Conservation (phyloP, 495 filamentous ascomycete genomes). For the Articulospora tetracladia region DNA sequence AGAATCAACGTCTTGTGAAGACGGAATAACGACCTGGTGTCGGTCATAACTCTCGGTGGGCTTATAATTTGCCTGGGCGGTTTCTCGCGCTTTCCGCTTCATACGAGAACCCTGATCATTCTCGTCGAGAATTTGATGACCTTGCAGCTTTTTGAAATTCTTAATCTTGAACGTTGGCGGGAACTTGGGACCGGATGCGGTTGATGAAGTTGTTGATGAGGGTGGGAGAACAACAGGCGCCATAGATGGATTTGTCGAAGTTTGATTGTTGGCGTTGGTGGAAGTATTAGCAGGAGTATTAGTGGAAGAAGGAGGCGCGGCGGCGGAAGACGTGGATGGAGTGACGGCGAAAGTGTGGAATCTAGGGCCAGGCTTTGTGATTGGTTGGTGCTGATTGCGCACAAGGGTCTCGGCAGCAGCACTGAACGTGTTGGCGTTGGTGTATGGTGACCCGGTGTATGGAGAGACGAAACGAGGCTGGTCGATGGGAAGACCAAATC, state of each 20-base stretch:
- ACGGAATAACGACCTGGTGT: slow-evolving; percentile 3
- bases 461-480: slow-evolving; percentile 23
- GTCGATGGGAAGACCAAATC: not conserved
- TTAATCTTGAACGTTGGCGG: slow-evolving; percentile 1
- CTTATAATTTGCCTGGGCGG: slow-evolving; percentile 1
- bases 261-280: slow-evolving; percentile 7
- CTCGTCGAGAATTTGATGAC: not conserved
- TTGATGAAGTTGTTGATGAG: slow-evolving; percentile 6
- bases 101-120: not conserved
- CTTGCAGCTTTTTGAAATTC: not conserved
- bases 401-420: slow-evolving; percentile 14
- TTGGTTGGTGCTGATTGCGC: slow-evolving; percentile 13
- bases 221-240: slow-evolving; percentile 13
- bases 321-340: slow-evolving; percentile 5
- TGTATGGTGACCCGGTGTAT: slow-evolving; percentile 6
- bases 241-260: slow-evolving; percentile 13
- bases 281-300: not conserved
- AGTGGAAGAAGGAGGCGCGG: slow-evolving; percentile 11
- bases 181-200: not conserved
- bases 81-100: slow-evolving; percentile 20
- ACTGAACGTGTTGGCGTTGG: slow-evolving; percentile 14
- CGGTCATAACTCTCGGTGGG: slow-evolving; percentile 22
- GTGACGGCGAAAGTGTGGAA: slow-evolving; percentile 18
- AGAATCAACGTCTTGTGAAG: slow-evolving; percentile 11
- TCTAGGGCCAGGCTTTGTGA: slow-evolving; percentile 19